Base-by-base conservation (phyloP, 306 rosid species). In the Fagus crenata region DNA sequence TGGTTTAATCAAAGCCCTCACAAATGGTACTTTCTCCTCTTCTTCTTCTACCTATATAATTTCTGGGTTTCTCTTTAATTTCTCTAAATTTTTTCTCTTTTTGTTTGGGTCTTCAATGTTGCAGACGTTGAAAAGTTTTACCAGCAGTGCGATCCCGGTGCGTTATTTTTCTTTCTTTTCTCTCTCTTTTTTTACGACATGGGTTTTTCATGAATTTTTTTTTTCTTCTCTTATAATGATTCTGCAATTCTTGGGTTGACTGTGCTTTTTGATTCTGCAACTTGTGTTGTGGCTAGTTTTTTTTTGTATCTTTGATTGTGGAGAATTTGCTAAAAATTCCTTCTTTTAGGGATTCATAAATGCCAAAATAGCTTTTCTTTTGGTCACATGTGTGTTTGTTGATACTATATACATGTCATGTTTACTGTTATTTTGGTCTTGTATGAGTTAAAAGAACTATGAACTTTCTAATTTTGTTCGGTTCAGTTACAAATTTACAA, bases 121-220 rank as follows among this genome's bases (percentile, higher is more conserved):
- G 86, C 91, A 96, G 99, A 96, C 69, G 99, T 96, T 81, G 88
- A 91, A 67, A 92, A 88, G 91, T 96, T 96, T 77, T 92, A 87
- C 85, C 98, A 92, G 86, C 92, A 85, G 90, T 92, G 99, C 87
- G 97, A 96, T 89, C 99, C 99, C 54, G 99, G 99, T 96, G 85
- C 53, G 97, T 83, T 40, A 32, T 32, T 67, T 79, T 58, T 70
- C 32, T 4, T 63, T 36, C 1, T 31, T 77, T 4, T 32, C 3
- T 9, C 1, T 78, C 58, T 59, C 5, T 13, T 49, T 14, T 35
- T 49, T 36, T 1, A 49, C 28, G 51, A 67, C 49, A 6, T 37
- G 49, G 18, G 55, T 14, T 68, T 51, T 18, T 59, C 53, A 3
- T 4, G 72, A 65, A 7, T 71, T 53, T 53, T 3, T 39, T 22